Evolutionary conservation across 805 yeast species (phyloP).

Genomic region (Candida palmyrensis): DNA sequence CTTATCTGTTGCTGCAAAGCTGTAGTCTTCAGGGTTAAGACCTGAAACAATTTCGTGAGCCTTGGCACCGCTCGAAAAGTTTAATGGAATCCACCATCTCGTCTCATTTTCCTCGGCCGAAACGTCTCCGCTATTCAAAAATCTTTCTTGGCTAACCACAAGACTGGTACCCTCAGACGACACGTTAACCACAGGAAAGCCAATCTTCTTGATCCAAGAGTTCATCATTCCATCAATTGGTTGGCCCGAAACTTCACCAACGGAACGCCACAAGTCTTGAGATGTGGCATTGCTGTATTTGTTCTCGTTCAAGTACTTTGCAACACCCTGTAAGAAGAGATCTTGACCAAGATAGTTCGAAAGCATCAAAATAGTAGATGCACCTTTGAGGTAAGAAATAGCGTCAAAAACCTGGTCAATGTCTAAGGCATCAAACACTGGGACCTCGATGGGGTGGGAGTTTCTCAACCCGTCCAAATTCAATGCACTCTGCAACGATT

Average conservation of each 20-base stretch:
- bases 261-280: slow-evolving; percentile 64
- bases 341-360: slow-evolving; percentile 67
- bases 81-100: slow-evolving; percentile 57
- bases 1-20: slow-evolving; percentile 18
- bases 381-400: slow-evolving; percentile 78
- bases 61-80: slow-evolving; percentile 18
- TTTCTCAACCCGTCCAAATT: slow-evolving; percentile 52
- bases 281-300: slow-evolving; percentile 70
- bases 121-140: slow-evolving; percentile 59
- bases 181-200: slow-evolving; percentile 66
- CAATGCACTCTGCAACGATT: slow-evolving; percentile 46
- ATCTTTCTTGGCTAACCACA: slow-evolving; percentile 52
- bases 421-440: slow-evolving; percentile 72
- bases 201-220: slow-evolving; percentile 68
- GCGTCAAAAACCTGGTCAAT: slow-evolving; percentile 80
- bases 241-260: slow-evolving; percentile 57
- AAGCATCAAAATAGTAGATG: slow-evolving; percentile 72
- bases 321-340: slow-evolving; percentile 66
- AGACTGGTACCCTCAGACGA: slow-evolving; percentile 29
- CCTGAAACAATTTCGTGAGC: slow-evolving; percentile 5
- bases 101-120: slow-evolving; percentile 51
- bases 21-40: slow-evolving; percentile 11
- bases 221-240: slow-evolving; percentile 58
- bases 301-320: slow-evolving; percentile 58
- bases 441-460: slow-evolving; percentile 81